Evolutionary conservation across 1,284 basidiomycete genomes (phyloP).

Genomic region (Trichosporon sp.): DNA sequence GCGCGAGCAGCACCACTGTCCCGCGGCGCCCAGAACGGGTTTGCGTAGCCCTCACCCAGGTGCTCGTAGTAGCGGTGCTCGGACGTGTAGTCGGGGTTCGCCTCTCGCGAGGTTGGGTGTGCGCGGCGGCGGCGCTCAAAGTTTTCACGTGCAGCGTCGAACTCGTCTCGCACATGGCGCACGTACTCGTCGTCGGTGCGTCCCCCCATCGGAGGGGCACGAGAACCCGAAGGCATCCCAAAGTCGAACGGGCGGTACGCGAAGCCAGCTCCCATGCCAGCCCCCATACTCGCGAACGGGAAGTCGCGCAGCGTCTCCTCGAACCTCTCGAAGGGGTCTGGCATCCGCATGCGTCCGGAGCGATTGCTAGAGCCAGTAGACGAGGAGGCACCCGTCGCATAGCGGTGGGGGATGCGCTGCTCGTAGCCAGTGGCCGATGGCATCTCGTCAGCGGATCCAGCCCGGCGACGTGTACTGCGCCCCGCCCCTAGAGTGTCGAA

Average conservation of each 20-base stretch:
- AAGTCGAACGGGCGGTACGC: not conserved
- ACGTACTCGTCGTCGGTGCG: not conserved
- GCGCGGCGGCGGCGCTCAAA: not conserved
- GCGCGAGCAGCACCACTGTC: not conserved
- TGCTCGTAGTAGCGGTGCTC: constrained; percentile 15
- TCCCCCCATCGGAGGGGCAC: not conserved
- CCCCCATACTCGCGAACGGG: not conserved
- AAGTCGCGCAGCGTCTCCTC: not conserved
- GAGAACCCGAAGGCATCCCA: not conserved
- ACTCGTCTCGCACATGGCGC: not conserved
- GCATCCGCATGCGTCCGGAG: not conserved
- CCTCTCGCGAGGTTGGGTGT: not conserved
- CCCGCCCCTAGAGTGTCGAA: not conserved
- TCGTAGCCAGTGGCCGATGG: not conserved
- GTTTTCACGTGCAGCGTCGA: not conserved
- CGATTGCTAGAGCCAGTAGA: not conserved
- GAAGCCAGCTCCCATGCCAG: not conserved
- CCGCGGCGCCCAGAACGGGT: constrained; percentile 5
- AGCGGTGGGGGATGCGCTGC: not conserved
- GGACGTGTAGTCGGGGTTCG: not conserved
- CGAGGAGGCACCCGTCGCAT: not conserved
- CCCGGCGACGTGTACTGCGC: not conserved
- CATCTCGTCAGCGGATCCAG: not conserved
- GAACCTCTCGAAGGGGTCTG: not conserved
- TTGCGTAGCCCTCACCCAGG: not conserved